Conservation (phyloP, 331 rosid genomes). For the Pyrus hybrid region DNA sequence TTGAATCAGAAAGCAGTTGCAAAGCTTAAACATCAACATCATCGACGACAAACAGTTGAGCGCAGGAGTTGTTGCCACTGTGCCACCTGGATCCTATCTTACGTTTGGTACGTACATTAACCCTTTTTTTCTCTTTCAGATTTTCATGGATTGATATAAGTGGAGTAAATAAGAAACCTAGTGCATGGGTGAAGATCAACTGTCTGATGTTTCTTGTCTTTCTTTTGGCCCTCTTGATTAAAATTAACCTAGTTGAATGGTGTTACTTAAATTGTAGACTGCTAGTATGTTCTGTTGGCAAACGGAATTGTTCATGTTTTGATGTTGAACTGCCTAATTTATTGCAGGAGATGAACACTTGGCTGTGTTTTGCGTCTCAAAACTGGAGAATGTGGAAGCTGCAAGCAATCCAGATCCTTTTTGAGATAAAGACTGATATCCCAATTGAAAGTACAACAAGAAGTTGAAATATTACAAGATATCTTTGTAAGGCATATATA, state of each 20-base stretch:
- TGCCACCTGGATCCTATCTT: conserved; percentile 52
- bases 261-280: background rate
- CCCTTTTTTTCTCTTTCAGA: background rate
- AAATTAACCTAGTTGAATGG: background rate
- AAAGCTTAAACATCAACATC: no score
- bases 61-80: conserved; percentile 58
- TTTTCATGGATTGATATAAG: background rate
- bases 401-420: conserved; percentile 21
- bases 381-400: conserved; percentile 37
- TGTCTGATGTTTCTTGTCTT: background rate
- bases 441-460: conserved; percentile 20
- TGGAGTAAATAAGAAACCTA: background rate
- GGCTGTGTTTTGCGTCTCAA: conserved; percentile 78
- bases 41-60: conserved; percentile 55
- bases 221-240: background rate
- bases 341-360: conserved; percentile 68
- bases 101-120: conserved; percentile 51
- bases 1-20: no score
- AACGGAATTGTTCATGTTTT: background rate
- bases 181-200: background rate
- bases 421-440: conserved; percentile 17
- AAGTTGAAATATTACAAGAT: background rate
- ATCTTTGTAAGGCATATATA: background rate
- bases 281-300: background rate
- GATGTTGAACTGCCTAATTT: background rate